Evolutionary conservation across 2,329 filamentous ascomycete species (phyloP).

Genomic region (Colletotrichum chlorophyti): DNA sequence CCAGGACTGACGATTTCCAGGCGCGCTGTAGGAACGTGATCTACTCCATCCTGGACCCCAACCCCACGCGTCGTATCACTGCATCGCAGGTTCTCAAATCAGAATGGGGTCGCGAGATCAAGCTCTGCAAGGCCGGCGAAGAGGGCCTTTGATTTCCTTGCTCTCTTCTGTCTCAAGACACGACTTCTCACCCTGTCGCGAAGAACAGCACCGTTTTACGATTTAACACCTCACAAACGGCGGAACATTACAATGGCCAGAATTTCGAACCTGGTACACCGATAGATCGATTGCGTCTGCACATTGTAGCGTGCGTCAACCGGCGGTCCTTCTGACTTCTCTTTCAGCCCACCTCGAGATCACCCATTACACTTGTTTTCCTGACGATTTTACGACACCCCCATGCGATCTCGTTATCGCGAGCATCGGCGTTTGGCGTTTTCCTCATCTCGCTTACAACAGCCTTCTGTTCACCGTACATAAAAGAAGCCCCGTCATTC

Average conservation of each 20-base stretch:
- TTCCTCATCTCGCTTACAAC: conserved; percentile 20
- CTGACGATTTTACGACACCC: conserved; percentile 28
- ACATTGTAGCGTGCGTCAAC: conserved; percentile 14
- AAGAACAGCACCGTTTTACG: too few relatives aligned
- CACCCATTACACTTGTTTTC: conserved; percentile 26
- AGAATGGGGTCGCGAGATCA: conserved; percentile 98
- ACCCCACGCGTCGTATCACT: conserved; percentile 89
- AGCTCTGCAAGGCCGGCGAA: conserved; percentile 94
- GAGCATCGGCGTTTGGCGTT: conserved; percentile 31
- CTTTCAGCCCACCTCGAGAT: conserved; percentile 16
- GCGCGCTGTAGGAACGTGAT: conserved; percentile 98
- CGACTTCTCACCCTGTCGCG: not conserved
- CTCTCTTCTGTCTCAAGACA: not conserved
- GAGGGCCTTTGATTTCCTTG: conserved; percentile 78
- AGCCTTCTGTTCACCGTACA: conserved; percentile 27
- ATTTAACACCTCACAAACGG: not conserved
- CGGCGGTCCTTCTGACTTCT: conserved; percentile 13
- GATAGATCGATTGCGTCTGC: conserved; percentile 17
- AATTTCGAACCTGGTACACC: not conserved
- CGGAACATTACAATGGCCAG: conserved; percentile 8
- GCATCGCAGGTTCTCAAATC: conserved; percentile 97
- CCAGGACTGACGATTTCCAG: conserved; percentile 51
- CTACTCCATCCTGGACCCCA: conserved; percentile 97
- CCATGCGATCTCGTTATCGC: conserved; percentile 27
- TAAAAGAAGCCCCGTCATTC: conserved; percentile 11